Evolutionary conservation across 140 eudicot species (phyloP).

Genomic region (Bidens hawaiensis): DNA sequence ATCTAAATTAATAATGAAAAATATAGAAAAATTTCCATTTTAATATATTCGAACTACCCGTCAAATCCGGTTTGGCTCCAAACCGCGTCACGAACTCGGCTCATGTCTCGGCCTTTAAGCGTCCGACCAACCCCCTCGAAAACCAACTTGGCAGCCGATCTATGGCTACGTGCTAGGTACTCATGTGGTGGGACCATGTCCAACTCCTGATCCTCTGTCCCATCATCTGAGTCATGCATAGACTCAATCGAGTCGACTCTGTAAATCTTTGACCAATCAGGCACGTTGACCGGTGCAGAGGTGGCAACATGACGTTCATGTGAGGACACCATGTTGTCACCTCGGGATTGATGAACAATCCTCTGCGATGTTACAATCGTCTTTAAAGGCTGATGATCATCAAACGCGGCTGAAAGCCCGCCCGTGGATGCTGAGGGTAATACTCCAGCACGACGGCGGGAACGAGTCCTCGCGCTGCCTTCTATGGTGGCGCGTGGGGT

Average conservation of each 20-base stretch:
- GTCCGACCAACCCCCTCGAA: conserved; percentile 90
- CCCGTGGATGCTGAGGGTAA: conserved; percentile 17
- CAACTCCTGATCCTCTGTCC: conserved; percentile 37
- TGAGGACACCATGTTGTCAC: conserved; percentile 31
- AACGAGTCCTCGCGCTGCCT: neutral
- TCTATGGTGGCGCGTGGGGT: conserved; percentile 38
- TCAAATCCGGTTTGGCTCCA: conserved; percentile 98
- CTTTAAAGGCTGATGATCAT: conserved; percentile 28
- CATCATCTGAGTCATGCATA: conserved; percentile 62
- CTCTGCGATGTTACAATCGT: conserved; percentile 30
- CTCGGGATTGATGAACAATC: conserved; percentile 62
- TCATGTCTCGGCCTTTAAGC: conserved; percentile 89
- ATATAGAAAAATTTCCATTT: neutral
- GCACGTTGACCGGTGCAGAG: conserved; percentile 87
- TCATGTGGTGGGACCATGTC: conserved; percentile 77
- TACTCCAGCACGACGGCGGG: conserved; percentile 22
- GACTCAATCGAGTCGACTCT: conserved; percentile 88
- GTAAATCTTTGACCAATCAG: conserved; percentile 82
- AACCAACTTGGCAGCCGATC: conserved; percentile 58
- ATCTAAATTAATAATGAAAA: neutral
- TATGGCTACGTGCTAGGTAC: conserved; percentile 72
- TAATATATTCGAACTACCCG: conserved; percentile 32
- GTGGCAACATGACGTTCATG: conserved; percentile 61
- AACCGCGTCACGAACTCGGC: conserved; percentile 92
- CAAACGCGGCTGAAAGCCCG: conserved; percentile 76